Base-by-base conservation (phyloP, 768 basidiomycete genomes). In the Lactifluus volemus region DNA sequence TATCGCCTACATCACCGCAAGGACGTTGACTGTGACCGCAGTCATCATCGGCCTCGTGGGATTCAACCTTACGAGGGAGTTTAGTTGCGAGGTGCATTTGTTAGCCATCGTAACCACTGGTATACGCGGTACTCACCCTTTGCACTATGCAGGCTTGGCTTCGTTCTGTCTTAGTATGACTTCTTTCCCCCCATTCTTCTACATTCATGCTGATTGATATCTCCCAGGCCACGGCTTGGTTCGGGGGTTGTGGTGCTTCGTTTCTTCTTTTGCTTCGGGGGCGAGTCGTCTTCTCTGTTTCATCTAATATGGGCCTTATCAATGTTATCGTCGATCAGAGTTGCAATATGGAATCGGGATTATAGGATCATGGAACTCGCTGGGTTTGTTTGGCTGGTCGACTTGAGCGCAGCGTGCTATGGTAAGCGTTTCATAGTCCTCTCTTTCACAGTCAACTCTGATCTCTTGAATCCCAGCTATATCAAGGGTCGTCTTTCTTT, bases 341-440 rank as follows among this genome's bases (percentile, higher is more conserved):
- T 65, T 25, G 64, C 64, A 12, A 63, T 65, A 44, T 65, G 64
- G 64, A 52, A 49, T 3, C 52, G 61, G 30, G 56, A 63, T 42
- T 15, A 4, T 8, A 50, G 50, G 25, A 32, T 63, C 15, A 36
- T 59, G 41, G 8, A 6, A 2, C 10, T 52, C 11, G 45, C 49
- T 0, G 49, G 21, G 11, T 1, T 4, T 3, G 25, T 54, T n/a
- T 65, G 55, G 56, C 0, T 53, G 29, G 32, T 36, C 17, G 58
- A 63, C 29, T 2, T 65, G 14, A 44, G 1, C 5, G 47, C 36
- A 2, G 17, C 61, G 0, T 8, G 30, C 29, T 63, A 59, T 41
- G 61, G 64, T 65, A 25, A 3, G 47, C 5, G 7, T 11, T 25
- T 53, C 19, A 12, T 47, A 14, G 30, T 36, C 5, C 8, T 44